Conservation (phyloP, 2,329 filamentous ascomycete genomes). For the Fusarium succisae region DNA sequence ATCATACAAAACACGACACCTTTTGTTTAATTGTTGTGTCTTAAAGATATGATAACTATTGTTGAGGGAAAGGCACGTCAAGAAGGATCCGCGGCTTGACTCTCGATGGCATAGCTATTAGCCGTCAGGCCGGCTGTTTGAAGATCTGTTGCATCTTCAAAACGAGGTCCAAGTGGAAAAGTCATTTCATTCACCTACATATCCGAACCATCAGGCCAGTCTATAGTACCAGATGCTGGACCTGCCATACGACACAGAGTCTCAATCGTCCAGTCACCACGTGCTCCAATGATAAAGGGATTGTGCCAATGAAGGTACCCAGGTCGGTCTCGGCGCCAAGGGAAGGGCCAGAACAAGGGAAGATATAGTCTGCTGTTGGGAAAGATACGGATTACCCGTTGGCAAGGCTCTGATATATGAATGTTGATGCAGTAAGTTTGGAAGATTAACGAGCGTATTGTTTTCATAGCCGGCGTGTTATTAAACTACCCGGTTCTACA, state of each 20-base stretch:
- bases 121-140: no score
- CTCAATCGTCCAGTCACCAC: not conserved
- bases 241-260: not conserved
- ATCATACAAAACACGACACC: no score
- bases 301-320: not conserved
- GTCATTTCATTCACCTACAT: not conserved
- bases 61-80: not conserved
- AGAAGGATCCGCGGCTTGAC: not conserved
- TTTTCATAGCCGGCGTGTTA: not conserved
- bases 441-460: not conserved
- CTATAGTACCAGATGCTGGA: not conserved
- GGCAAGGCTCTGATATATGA: slow-evolving; percentile 25
- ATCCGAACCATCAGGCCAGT: no score
- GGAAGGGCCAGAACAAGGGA: not conserved
- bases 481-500: not conserved
- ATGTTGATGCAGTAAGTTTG: not conserved
- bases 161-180: no score
- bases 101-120: not conserved
- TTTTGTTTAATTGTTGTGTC: not conserved
- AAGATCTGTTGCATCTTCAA: not conserved
- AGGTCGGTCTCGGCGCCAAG: not conserved
- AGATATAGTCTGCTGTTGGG: not conserved
- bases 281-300: not conserved
- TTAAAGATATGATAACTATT: not conserved
- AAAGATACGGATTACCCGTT: not conserved